Conservation (phyloP, 495 filamentous ascomycete genomes). For the Rhypophila decipiens region DNA sequence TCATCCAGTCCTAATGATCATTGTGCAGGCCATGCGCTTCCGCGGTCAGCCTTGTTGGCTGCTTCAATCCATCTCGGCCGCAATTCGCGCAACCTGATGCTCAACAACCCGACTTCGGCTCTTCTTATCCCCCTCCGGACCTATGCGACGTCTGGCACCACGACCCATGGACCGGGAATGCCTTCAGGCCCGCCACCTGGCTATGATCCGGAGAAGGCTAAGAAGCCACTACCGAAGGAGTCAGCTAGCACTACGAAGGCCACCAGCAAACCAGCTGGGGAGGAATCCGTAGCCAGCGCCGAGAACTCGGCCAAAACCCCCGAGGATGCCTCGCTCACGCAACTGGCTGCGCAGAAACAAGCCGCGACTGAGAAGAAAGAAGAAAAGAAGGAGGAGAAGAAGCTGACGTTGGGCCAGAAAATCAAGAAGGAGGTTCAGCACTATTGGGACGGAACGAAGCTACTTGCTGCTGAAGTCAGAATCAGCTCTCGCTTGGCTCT, state of each 20-base stretch:
- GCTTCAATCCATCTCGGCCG: slow-evolving; percentile 49
- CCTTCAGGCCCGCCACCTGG: slow-evolving; percentile 76
- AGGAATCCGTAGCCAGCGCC: slow-evolving; percentile 23
- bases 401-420: slow-evolving; percentile 80
- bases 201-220: slow-evolving; percentile 86
- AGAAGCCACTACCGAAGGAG: slow-evolving; percentile 67
- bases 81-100: slow-evolving; percentile 51
- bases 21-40: slow-evolving; percentile 29
- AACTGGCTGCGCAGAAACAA: slow-evolving; percentile 30
- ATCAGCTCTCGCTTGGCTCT: slow-evolving; percentile 86
- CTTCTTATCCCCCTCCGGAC: slow-evolving; percentile 58
- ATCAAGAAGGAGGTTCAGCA: slow-evolving; percentile 87
- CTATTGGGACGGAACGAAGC: slow-evolving; percentile 99
- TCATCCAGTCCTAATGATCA: slow-evolving; percentile 11
- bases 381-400: slow-evolving; percentile 67
- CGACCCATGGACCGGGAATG: slow-evolving; percentile 40
- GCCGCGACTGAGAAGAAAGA: slow-evolving; percentile 18
- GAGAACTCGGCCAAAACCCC: slow-evolving; percentile 27
- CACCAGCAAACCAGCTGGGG: slow-evolving; percentile 24
- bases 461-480: slow-evolving; percentile 83
- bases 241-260: slow-evolving; percentile 32
- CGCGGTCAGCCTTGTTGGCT: slow-evolving; percentile 32
- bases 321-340: slow-evolving; percentile 20
- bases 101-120: slow-evolving; percentile 56
- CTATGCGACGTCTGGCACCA: slow-evolving; percentile 64